Evolutionary conservation across 192 early-diverging fungal species (phyloP).

Genomic region (Linnemannia hyalina): DNA sequence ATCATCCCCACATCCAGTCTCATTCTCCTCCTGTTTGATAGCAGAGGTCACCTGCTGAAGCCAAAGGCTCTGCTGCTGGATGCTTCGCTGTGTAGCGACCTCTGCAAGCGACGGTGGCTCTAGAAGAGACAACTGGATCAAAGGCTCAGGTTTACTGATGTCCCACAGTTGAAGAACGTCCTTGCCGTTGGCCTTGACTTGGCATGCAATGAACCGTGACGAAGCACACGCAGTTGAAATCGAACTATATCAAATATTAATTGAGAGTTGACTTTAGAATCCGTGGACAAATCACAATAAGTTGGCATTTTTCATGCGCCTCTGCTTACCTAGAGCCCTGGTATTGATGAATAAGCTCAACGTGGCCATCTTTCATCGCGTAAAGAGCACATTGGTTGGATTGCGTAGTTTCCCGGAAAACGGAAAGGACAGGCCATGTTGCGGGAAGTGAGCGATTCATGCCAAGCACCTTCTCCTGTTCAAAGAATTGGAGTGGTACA

Average conservation of each 20-base stretch:
- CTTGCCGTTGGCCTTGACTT: slow-evolving; percentile 3
- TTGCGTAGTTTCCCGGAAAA: slow-evolving; percentile 5
- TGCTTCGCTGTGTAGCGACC: neutral
- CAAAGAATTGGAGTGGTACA: slow-evolving; percentile 19
- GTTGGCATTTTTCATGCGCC: neutral
- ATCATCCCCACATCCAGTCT: neutral
- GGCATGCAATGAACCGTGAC: slow-evolving; percentile 19
- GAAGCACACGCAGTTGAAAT: slow-evolving; percentile 13
- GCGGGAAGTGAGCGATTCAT: neutral
- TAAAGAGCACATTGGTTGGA: slow-evolving; percentile 21
- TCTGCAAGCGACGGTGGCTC: slow-evolving; percentile 9
- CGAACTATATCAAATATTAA: neutral
- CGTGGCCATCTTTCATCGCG: slow-evolving; percentile 15
- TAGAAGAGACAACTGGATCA: slow-evolving; percentile 3
- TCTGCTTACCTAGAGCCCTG: slow-evolving; percentile 13
- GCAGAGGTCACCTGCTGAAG: neutral
- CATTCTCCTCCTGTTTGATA: neutral
- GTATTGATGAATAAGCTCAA: slow-evolving; percentile 31
- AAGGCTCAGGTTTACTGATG: slow-evolving; percentile 10
- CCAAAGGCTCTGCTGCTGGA: neutral
- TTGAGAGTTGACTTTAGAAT: neutral
- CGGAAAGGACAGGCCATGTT: slow-evolving; percentile 18
- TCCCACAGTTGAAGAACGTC: slow-evolving; percentile 22
- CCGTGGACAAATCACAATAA: neutral
- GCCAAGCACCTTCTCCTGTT: neutral